Evolutionary conservation across 73 alveolate species (phyloP).

Genomic region (Breviolum minutum): DNA sequence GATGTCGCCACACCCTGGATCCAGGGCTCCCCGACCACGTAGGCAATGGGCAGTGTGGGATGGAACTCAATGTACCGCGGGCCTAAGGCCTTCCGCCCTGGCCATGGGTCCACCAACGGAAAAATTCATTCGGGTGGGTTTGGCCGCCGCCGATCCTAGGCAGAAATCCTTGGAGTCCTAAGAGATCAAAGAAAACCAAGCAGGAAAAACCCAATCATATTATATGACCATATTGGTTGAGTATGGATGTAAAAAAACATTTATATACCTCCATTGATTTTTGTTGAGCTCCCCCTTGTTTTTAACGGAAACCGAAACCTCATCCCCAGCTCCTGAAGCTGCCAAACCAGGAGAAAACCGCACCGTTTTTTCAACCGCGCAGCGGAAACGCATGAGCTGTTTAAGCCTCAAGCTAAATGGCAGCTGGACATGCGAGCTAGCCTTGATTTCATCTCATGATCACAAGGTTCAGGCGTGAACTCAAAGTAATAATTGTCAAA

Average conservation of each 20-base stretch:
- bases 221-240: too few relatives aligned
- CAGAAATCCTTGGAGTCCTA: too few relatives aligned
- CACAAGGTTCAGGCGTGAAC: constrained; percentile 89
- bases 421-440: constrained; percentile 59
- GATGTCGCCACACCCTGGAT: neutral
- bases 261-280: too few relatives aligned
- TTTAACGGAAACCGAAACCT: too few relatives aligned
- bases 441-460: constrained; percentile 48
- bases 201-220: too few relatives aligned
- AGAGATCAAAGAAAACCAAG: neutral
- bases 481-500: constrained; percentile 77
- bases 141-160: too few relatives aligned
- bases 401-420: neutral
- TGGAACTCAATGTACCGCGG: constrained; percentile 95
- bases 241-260: too few relatives aligned
- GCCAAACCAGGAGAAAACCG: too few relatives aligned
- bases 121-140: too few relatives aligned
- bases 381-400: neutral
- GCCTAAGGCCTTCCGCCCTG: constrained; percentile 90
- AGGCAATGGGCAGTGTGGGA: constrained; percentile 80
- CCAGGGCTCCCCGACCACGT: constrained; percentile 39
- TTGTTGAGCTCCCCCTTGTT: too few relatives aligned
- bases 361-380: neutral
- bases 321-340: too few relatives aligned
- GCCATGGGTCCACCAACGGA: neutral